Evolutionary conservation across 2,329 filamentous ascomycete genomes (phyloP).

Genomic region (Talaromyces marneffei): DNA sequence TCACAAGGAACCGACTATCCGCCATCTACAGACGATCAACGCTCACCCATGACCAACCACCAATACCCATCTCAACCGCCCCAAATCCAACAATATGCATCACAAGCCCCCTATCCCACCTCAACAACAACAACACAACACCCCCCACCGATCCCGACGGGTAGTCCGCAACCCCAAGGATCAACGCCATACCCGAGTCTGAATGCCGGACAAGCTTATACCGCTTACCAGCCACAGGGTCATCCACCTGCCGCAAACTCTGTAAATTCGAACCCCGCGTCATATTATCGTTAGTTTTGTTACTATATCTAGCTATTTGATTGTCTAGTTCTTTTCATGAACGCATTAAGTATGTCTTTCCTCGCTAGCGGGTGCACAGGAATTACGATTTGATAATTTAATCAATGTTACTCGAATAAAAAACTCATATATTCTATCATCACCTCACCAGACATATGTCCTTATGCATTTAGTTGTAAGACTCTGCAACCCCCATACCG

Average conservation of each 20-base stretch:
- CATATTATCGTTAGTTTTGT: slow-evolving; percentile 33
- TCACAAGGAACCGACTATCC: slow-evolving; percentile 11
- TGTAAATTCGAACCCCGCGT: slow-evolving; percentile 32
- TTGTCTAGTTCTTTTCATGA: neutral
- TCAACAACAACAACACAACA: slow-evolving; percentile 25
- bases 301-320: neutral
- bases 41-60: slow-evolving; percentile 15
- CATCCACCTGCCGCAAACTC: slow-evolving; percentile 19
- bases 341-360: neutral
- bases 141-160: slow-evolving; percentile 29
- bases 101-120: slow-evolving; percentile 30
- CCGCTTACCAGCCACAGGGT: slow-evolving; percentile 32
- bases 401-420: neutral
- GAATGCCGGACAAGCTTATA: slow-evolving; percentile 29
- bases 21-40: slow-evolving; percentile 34
- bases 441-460: too few relatives aligned
- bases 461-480: too few relatives aligned
- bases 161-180: slow-evolving; percentile 21
- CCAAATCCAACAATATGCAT: slow-evolving; percentile 19
- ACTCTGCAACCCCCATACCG: neutral
- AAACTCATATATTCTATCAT: neutral
- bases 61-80: slow-evolving; percentile 26
- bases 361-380: neutral
- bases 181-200: slow-evolving; percentile 29
- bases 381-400: neutral